A percentile compares a stretch with the other conserved stretches of the same genome.
These are phyloP conservation scores for Aspergillus texensis DNA, from an alignment of 2,329 filamentous ascomycete genomes.

Conservation along the genomic window DNA sequence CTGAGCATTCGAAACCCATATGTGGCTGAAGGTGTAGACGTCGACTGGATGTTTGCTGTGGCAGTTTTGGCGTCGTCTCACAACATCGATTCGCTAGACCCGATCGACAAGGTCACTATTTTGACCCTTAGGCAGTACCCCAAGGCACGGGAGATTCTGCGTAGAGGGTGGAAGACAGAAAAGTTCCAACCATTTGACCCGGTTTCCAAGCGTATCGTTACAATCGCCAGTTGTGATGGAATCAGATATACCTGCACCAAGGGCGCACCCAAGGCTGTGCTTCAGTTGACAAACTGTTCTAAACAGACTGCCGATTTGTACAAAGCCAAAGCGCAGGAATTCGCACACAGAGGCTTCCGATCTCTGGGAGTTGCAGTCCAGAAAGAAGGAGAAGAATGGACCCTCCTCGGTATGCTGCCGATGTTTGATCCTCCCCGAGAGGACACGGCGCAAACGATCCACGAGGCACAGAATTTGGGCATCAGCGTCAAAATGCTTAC, in stretches of 20 bases:
- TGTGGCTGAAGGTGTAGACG: slow-evolving; percentile 74
- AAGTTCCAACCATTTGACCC: slow-evolving; percentile 74
- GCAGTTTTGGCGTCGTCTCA: slow-evolving; percentile 76
- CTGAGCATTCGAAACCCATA: slow-evolving; percentile 76
- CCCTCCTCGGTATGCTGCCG: slow-evolving; percentile 73
- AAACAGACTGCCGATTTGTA: slow-evolving; percentile 67
- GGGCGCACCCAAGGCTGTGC: slow-evolving; percentile 74
- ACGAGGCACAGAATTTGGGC: slow-evolving; percentile 74
- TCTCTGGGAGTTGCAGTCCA: slow-evolving; percentile 77
- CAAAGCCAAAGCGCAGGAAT: slow-evolving; percentile 72
- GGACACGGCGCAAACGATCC: slow-evolving; percentile 76
- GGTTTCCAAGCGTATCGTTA: slow-evolving; percentile 77
- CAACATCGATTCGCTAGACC: slow-evolving; percentile 76
- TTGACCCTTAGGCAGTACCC: slow-evolving; percentile 74
- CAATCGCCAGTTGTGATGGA: slow-evolving; percentile 67
- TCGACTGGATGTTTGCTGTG: slow-evolving; percentile 84
- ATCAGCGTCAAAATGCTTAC: slow-evolving; percentile 81
- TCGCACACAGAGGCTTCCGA: slow-evolving; percentile 76
- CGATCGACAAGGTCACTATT: slow-evolving; percentile 79
- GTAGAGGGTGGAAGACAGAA: slow-evolving; percentile 73
- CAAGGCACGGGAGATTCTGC: slow-evolving; percentile 73
- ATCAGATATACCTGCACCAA: slow-evolving; percentile 75
- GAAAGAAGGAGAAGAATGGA: slow-evolving; percentile 74
- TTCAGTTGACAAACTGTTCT: slow-evolving; percentile 68
- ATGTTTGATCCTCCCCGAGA: slow-evolving; percentile 82